Conservation (phyloP, 2,329 filamentous ascomycete species). For the Aquanectria penicillioides region DNA sequence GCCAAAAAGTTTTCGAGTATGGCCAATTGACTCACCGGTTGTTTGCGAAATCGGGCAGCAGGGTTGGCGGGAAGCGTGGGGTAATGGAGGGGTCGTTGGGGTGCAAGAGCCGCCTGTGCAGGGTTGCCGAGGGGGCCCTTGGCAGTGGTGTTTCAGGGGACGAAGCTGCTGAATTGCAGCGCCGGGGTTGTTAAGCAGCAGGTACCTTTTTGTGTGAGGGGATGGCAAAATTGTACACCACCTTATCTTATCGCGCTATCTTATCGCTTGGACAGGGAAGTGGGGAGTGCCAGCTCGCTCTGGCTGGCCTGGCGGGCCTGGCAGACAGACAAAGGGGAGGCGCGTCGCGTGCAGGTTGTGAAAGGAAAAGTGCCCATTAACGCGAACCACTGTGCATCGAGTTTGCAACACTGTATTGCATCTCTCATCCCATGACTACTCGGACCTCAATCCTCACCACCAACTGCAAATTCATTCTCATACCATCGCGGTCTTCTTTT, state of each 20-base stretch:
- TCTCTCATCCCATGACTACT: conserved; percentile 17
- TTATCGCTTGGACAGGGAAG: conserved; percentile 3
- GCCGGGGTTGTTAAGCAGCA: too few species aligned
- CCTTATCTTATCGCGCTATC: too few species aligned
- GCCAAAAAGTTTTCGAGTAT: not conserved
- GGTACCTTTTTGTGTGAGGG: too few species aligned
- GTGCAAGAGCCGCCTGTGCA: too few species aligned
- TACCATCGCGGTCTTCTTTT: conserved; percentile 11
- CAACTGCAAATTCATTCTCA: conserved; percentile 13
- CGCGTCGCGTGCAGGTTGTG: conserved; percentile 22
- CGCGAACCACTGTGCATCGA: conserved; percentile 22
- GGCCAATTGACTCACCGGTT: not conserved
- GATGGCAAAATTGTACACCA: too few species aligned
- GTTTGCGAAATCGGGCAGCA: not conserved
- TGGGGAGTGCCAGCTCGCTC: too few species aligned
- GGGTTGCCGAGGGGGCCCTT: too few species aligned
- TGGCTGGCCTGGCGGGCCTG: not conserved
- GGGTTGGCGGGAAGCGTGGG: not conserved
- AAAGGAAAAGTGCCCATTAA: conserved; percentile 19
- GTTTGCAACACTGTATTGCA: conserved; percentile 24
- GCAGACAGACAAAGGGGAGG: not conserved
- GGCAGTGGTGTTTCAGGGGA: too few species aligned
- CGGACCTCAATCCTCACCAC: conserved; percentile 16
- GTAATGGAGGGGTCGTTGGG: not conserved
- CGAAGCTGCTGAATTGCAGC: too few species aligned